These are phyloP conservation scores for Gnaphalium uliginosum DNA, from an alignment of 129 eudicot species.

Conservation along the genomic window DNA sequence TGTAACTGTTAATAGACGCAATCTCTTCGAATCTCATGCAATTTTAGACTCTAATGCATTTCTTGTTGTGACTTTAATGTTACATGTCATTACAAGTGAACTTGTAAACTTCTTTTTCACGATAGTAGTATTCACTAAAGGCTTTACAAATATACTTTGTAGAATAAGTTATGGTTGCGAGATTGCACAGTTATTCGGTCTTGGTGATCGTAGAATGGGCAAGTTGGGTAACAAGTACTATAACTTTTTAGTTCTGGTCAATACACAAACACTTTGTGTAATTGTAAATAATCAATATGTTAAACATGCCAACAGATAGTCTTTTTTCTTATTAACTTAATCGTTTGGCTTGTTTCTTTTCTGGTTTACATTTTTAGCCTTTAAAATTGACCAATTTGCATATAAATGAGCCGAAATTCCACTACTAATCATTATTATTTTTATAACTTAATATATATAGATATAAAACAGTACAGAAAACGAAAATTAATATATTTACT, in stretches of 20 bases:
- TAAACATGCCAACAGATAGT: no score
- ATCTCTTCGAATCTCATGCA: conserved; percentile 9
- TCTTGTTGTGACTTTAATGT: conserved; percentile 16
- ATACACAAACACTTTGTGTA: background rate
- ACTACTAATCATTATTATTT: background rate
- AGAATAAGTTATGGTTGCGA: background rate
- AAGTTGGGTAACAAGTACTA: background rate
- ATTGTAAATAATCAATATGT: no score
- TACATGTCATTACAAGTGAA: background rate
- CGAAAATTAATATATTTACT: no score
- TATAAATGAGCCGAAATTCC: background rate
- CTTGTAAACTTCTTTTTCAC: background rate
- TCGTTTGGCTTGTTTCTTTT: no score
- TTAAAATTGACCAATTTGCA: background rate
- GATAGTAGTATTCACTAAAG: background rate
- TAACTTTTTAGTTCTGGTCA: background rate
- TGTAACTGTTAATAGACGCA: conserved; percentile 31
- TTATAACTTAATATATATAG: no score
- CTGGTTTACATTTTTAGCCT: background rate
- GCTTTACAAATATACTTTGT: background rate
- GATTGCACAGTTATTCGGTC: background rate
- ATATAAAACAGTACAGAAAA: no score
- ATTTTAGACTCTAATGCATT: conserved; percentile 26
- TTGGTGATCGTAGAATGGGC: background rate
- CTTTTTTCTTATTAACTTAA: no score